A percentile compares a stretch with the other conserved stretches of the same genome.
These are phyloP conservation scores for Batrachochytrium dendrobatidis DNA, from an alignment of 371 early-diverging fungal genomes.

Conservation along the genomic window DNA sequence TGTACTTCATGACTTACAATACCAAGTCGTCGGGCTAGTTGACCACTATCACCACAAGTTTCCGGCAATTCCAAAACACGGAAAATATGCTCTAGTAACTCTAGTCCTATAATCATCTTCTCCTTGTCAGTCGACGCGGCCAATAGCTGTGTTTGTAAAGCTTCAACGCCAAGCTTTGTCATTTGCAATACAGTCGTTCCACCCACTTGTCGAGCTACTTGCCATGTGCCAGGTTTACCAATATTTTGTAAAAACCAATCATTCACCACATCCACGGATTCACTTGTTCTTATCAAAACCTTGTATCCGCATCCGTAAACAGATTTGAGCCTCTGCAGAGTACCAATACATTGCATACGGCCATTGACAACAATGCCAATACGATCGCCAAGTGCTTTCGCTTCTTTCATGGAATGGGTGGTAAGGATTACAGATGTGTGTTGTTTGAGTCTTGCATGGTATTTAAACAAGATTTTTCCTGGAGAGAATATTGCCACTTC, in stretches of 20 bases:
- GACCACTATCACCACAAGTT: background rate
- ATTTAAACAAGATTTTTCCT: constrained; percentile 51
- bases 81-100: background rate
- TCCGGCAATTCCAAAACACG: background rate
- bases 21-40: background rate
- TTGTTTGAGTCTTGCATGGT: constrained; percentile 43
- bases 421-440: constrained; percentile 32
- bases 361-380: constrained; percentile 73
- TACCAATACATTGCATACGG: constrained; percentile 55
- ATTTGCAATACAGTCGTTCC: constrained; percentile 1
- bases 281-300: background rate
- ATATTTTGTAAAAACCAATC: constrained; percentile 2
- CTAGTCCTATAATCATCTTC: background rate
- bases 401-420: too few relatives aligned
- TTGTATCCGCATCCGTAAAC: constrained; percentile 6
- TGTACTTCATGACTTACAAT: constrained; percentile 1
- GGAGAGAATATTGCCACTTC: constrained; percentile 46
- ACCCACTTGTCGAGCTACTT: constrained; percentile 1
- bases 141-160: background rate
- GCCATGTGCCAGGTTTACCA: background rate
- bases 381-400: constrained; percentile 18
- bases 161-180: background rate
- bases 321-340: constrained; percentile 41
- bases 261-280: background rate
- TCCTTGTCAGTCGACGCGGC: background rate